phyloP scores from a whole-genome alignment of 371 early-diverging fungal species.

The Zopfochytrium polystomum region DNA sequence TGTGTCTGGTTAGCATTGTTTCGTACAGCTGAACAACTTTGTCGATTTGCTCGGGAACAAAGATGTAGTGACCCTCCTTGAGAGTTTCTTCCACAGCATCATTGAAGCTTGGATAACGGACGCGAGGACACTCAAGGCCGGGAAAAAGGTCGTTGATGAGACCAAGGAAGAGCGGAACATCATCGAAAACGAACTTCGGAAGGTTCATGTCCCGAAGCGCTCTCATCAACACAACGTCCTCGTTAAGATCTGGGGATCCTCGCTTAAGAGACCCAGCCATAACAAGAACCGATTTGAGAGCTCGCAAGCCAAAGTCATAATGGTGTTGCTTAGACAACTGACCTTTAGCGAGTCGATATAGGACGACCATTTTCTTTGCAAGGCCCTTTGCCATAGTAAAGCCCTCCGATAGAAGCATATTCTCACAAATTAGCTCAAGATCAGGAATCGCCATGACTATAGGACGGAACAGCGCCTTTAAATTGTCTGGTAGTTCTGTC shows the following conservation, averaged over 20 bases:
- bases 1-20: conserved; percentile 60
- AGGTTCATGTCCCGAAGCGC: conserved; percentile 59
- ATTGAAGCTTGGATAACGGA: conserved; percentile 56
- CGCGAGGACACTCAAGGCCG: conserved; percentile 59
- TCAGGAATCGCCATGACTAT: conserved; percentile 63
- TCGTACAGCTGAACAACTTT: conserved; percentile 63
- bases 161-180: conserved; percentile 58
- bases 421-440: conserved; percentile 58
- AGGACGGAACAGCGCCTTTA: conserved; percentile 59
- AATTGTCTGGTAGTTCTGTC: conserved; percentile 59
- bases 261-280: conserved; percentile 61
- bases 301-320: conserved; percentile 64
- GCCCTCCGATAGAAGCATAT: conserved; percentile 62
- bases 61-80: conserved; percentile 45
- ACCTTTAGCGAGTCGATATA: conserved; percentile 55
- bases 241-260: conserved; percentile 54
- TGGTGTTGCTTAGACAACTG: conserved; percentile 57
- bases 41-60: conserved; percentile 57
- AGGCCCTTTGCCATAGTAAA: conserved; percentile 55
- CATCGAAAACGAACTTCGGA: conserved; percentile 63
- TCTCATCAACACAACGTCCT: conserved; percentile 60
- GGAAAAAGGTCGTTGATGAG: conserved; percentile 58
- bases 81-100: conserved; percentile 57
- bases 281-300: conserved; percentile 55
- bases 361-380: conserved; percentile 59